Base-by-base conservation (phyloP, 768 basidiomycete genomes). In the Royoungia palumana region DNA sequence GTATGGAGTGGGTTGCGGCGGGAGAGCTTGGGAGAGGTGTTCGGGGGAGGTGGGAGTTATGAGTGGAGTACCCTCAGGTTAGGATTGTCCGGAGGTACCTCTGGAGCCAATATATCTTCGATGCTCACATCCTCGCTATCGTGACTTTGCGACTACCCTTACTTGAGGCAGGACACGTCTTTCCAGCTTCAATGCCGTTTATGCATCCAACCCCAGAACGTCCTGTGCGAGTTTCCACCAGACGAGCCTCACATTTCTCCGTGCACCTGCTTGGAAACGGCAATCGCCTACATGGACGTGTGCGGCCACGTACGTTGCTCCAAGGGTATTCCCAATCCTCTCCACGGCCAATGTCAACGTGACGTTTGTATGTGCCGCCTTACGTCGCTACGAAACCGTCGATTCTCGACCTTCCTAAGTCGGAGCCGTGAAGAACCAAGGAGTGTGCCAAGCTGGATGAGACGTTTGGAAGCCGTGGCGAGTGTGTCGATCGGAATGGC, bases 241-340 rank as follows among this genome's bases (percentile, higher is more conserved):
- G 6, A 28, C 27, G 27, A 28, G 2, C 9, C 27, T 28, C 24
- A 76, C 67, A 32, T 77, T 86, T 22, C 44, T 50, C 16, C 59
- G 55, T 7, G 73, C 71, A 11, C 73, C 65, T 16, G 53, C 56
- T 53, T 68, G 69, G n/a, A n/a, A 63, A 90, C 68, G 55, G 1
- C 87, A 85, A 54, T 90, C 87, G 5, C 82, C 82, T 7, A 88
- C 57, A 7, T 89, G 80, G 2, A 91, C 62, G 58, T 91, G 88
- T 3, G 77, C 76, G 2, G 78, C 84, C 19, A 86, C 60, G 58
- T 83, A 91, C 2, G 60, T 53, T 2, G 68, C 72, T 25, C 75
- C 77, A 16, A 84, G 63, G 24, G 57, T 53, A 58, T 58, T 16
- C 68, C 60, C 5, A 19, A 91, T 80, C 11, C 59, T 59, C 30